Base-by-base conservation (phyloP, 2,329 filamentous ascomycete species). In the Aspergillus persii region DNA sequence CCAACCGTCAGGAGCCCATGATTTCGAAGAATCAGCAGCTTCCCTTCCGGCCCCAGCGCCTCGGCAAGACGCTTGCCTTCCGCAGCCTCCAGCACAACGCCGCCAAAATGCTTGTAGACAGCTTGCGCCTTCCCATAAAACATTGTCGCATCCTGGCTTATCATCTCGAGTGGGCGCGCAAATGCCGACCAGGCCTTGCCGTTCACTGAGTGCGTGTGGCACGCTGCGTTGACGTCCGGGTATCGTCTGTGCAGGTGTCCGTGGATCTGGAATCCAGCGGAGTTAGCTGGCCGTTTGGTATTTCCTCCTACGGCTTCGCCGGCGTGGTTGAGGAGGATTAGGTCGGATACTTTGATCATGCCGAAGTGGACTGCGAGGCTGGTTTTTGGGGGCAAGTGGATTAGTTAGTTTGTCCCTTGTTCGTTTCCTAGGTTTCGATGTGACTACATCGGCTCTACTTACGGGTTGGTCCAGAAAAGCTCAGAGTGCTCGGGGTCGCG, bases 1-100 rank as follows among this genome's bases (percentile, higher is more conserved):
- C 89, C 89, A 0, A 90, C 88, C 0, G 87, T 90, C 54, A 92
- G 73, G 39, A 92, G 76, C 0, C 89, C 89, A 73, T 92, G 89
- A 71, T 91, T 92, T 63, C 87, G 79, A 53, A 91, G 76, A 49
- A 91, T 86, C 62, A 85, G 80, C 1, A 81, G 88, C 71, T 84
- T 84, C 29, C 81, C 89, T 0, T 78, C 72, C 2, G 33, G 18
- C 0, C 88, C 88, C 1, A 92, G 77, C 0, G 87, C 83, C 8
- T 76, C 77, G 2, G 88, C 88, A 61, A 92, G 85, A 48, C 82
- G 79, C 64, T 81, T 75, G 1, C 88, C 88, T 70, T 92, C 89
- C 57, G 84, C 84, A n/a, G 79, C 79, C 1, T 77, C 81, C 33
- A 89, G 79, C 0, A 89, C 86, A 3, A 66, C 61, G 0, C 66